A percentile compares a stretch with the other conserved stretches of the same genome.
Conservation (phyloP, 2,329 filamentous ascomycete species). For the Colletotrichum abscissum region DNA sequence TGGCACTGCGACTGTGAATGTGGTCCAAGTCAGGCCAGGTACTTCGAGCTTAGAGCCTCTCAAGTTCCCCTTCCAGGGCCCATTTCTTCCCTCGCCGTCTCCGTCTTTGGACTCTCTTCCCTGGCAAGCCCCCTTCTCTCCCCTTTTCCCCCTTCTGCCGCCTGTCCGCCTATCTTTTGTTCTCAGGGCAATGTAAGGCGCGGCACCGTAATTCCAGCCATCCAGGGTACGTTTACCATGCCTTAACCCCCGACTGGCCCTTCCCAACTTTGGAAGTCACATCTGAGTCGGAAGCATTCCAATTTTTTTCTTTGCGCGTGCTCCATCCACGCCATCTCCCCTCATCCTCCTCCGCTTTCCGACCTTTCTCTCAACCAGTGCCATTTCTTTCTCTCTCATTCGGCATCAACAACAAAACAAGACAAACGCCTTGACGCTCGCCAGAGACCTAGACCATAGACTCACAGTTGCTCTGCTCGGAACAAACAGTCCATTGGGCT, state of each 20-base stretch:
- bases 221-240: neutral
- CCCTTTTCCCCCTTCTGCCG: neutral
- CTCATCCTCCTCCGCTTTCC: slow-evolving; percentile 13
- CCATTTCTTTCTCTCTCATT: neutral
- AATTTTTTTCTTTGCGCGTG: slow-evolving; percentile 24
- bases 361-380: slow-evolving; percentile 8
- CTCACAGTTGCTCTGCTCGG: neutral
- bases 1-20: neutral
- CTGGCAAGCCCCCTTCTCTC: neutral
- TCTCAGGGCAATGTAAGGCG: slow-evolving; percentile 17
- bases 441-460: neutral
- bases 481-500: slow-evolving; percentile 5
- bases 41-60: slow-evolving; percentile 2
- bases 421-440: neutral
- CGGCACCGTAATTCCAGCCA: slow-evolving; percentile 10
- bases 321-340: slow-evolving; percentile 15
- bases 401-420: neutral
- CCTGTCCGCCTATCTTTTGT: slow-evolving; percentile 1
- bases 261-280: slow-evolving; percentile 11
- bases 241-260: slow-evolving; percentile 9
- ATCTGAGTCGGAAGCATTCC: slow-evolving; percentile 23
- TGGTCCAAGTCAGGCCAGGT: slow-evolving; percentile 5
- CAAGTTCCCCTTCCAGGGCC: slow-evolving; percentile 19
- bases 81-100: slow-evolving; percentile 24
- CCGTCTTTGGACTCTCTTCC: slow-evolving; percentile 1